These are phyloP conservation scores for Candida koratica DNA, from an alignment of 805 yeast genomes.

Conservation along the genomic window DNA sequence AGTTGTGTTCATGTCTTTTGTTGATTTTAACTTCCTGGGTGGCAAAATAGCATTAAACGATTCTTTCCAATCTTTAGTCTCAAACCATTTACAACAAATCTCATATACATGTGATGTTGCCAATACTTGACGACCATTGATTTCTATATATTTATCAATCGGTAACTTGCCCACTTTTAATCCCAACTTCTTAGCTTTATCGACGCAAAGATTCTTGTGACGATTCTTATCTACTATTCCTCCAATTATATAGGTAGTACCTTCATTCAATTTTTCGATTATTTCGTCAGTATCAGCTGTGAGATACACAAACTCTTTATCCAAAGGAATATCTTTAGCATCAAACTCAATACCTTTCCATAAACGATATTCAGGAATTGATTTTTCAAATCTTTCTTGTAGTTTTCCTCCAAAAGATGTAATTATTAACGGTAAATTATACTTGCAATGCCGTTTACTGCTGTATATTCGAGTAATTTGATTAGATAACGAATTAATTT, in stretches of 20 bases:
- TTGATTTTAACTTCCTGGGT: constrained; percentile 59
- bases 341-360: constrained; percentile 66
- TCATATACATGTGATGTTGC: constrained; percentile 97
- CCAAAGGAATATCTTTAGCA: constrained; percentile 18
- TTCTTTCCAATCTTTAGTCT: constrained; percentile 72
- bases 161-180: constrained; percentile 77
- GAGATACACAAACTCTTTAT: constrained; percentile 51
- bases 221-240: constrained; percentile 96
- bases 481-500: constrained; percentile 62
- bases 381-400: constrained; percentile 62
- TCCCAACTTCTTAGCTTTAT: constrained; percentile 74
- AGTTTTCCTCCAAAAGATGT: constrained; percentile 60
- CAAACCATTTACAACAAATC: constrained; percentile 75
- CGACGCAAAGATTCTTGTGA: constrained; percentile 71
- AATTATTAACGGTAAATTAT: constrained; percentile 55
- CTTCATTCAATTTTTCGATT: constrained; percentile 59
- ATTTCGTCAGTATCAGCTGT: constrained; percentile 84
- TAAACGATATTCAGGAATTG: constrained; percentile 51
- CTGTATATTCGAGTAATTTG: constrained; percentile 84
- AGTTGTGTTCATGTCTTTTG: background rate
- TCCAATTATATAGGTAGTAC: constrained; percentile 80
- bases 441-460: constrained; percentile 59
- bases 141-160: constrained; percentile 74
- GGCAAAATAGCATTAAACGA: constrained; percentile 91
- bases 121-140: constrained; percentile 82